Evolutionary conservation across 345 rosid species (phyloP).

Genomic region (Euphorbia pulcherrima): DNA sequence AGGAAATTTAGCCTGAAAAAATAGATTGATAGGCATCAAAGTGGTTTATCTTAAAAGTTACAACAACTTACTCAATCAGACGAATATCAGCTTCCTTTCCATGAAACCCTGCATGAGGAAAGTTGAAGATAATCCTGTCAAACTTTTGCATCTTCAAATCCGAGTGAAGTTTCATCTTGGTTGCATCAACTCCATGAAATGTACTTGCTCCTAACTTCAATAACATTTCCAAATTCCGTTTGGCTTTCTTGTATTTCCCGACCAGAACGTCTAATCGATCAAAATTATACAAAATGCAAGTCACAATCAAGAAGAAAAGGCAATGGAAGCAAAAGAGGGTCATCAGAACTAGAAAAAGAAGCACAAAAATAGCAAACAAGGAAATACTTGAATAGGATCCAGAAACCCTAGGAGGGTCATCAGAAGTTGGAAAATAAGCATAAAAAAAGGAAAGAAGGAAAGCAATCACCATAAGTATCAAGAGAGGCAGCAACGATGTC

Average conservation of each 20-base stretch:
- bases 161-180: slow-evolving; percentile 32
- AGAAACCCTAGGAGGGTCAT: no score
- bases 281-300: not conserved
- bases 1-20: not conserved
- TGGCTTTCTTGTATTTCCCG: slow-evolving; percentile 41
- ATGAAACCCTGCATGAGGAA: slow-evolving; percentile 64
- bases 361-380: no score
- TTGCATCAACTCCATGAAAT: slow-evolving; percentile 54
- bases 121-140: slow-evolving; percentile 51
- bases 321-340: not conserved
- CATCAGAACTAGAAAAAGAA: not conserved
- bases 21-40: not conserved
- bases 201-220: slow-evolving; percentile 38
- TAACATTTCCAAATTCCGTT: slow-evolving; percentile 35
- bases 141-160: slow-evolving; percentile 36
- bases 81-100: slow-evolving; percentile 33
- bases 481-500: not conserved
- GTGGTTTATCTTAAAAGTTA: no score
- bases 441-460: not conserved
- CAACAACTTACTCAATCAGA: slow-evolving; percentile 30
- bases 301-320: not conserved
- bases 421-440: not conserved
- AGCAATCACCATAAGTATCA: not conserved
- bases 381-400: no score
- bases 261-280: slow-evolving; percentile 32